Base-by-base conservation (phyloP, 2,329 filamentous ascomycete species). In the Hymenoscyphus infarciens region DNA sequence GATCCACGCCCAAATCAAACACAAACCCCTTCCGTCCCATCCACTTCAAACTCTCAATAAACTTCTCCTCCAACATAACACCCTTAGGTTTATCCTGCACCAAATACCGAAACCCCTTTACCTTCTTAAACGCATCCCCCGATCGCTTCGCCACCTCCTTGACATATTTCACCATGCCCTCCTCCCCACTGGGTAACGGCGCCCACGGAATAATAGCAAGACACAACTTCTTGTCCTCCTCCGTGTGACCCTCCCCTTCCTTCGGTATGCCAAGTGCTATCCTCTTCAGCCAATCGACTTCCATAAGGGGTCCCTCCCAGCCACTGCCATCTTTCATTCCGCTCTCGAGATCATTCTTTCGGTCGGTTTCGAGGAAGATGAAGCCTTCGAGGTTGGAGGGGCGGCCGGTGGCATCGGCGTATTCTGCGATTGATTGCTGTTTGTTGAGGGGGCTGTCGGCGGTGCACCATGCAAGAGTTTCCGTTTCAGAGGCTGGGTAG, bases 1-100 rank as follows among this genome's bases (percentile, higher is more conserved):
- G 86, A 79, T 97, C 92, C 13, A 97, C 84, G 0, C 91, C 92
- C 0, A 97, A 78, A 74, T 97, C 94, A 74, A 97, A 97, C 1
- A 84, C 82, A 70, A 88, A 83, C 0, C 85, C 84, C 64, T 80
- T 80, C 59, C 80, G 80, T 4, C 86, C 89, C 55, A 92, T 77
- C 73, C 88, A 83, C 76, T 81, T 85, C 70, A 92, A 72, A 4
- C 83, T 80, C 63, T 86, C 85, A 62, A 92, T 81, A 72, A 93
- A 92, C 7, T 77, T 79, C 11, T 82, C 77, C 56, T 81, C 75
- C 54, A 93, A 70, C 80, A 90, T 87, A 0, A 83, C 84, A 3
- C 88, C 87, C 31, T 77, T 68, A 16, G 85, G 85, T 76, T 91
- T 90, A 74, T 91, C 87, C 77, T 97, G 92, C 57, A 97, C 76